Percentiles rank a stretch among this genome's conserved stretches.
Evolutionary conservation across 495 filamentous ascomycete species (phyloP).

Genomic region (Usnea hakonensis): DNA sequence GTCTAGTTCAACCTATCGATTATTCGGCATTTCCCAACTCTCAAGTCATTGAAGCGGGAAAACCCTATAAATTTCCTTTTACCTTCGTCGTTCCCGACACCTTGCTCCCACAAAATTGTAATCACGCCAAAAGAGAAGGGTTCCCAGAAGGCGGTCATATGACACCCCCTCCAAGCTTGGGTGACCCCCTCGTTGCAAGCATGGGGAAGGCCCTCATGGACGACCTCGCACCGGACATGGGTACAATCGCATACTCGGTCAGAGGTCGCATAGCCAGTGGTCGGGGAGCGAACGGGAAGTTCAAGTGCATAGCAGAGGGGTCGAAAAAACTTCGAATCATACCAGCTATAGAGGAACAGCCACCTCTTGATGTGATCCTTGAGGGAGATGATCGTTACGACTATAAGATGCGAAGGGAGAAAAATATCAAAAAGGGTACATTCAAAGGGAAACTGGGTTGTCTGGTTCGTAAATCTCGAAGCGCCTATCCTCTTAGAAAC

Average conservation of each 20-base stretch:
- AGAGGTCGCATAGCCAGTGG: conserved; percentile 43
- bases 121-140: conserved; percentile 45
- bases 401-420: conserved; percentile 66
- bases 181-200: conserved; percentile 53
- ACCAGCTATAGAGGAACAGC: conserved; percentile 65
- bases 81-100: conserved; percentile 77
- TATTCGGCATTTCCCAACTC: conserved; percentile 61
- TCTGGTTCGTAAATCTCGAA: too few relatives aligned
- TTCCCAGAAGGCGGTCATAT: conserved; percentile 66
- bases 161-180: conserved; percentile 71
- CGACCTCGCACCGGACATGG: conserved; percentile 80
- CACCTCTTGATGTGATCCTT: conserved; percentile 57
- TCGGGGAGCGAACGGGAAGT: conserved; percentile 36
- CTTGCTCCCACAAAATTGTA: conserved; percentile 56
- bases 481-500: too few relatives aligned
- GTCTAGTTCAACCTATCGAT: conserved; percentile 71
- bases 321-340: conserved; percentile 64
- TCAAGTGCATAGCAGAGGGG: conserved; percentile 42
- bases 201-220: conserved; percentile 50
- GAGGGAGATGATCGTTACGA: conserved; percentile 45
- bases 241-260: conserved; percentile 64
- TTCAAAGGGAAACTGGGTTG: conserved; percentile 69
- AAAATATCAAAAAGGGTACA: conserved; percentile 68
- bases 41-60: conserved; percentile 57
- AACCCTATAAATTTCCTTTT: conserved; percentile 70